phyloP scores from a whole-genome alignment of 1,139 yeast genomes.

The Suhomyces panamericanus region DNA sequence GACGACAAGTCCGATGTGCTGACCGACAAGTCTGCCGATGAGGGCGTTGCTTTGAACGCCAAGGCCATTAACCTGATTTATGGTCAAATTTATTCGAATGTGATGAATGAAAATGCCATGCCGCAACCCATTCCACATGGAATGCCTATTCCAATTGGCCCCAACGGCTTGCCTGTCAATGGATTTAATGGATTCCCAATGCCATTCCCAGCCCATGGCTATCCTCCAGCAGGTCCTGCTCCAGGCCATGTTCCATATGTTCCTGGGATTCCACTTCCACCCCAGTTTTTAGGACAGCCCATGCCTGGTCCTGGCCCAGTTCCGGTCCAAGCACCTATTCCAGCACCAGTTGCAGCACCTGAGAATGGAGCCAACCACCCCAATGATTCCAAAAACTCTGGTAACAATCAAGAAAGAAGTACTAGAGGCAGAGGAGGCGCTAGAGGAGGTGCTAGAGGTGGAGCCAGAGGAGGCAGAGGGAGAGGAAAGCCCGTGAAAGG shows the following conservation, averaged over 20 bases:
- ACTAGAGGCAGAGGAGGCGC: slow-evolving; percentile 20
- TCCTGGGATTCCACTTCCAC: slow-evolving; percentile 37
- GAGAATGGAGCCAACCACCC: neutral
- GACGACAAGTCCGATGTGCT: slow-evolving; percentile 17
- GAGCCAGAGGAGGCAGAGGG: slow-evolving; percentile 13
- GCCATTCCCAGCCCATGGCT: slow-evolving; percentile 12
- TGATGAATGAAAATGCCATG: slow-evolving; percentile 40
- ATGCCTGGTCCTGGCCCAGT: slow-evolving; percentile 5
- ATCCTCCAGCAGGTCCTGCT: slow-evolving; percentile 11
- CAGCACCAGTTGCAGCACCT: slow-evolving; percentile 10
- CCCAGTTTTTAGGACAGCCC: slow-evolving; percentile 30
- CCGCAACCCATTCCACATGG: slow-evolving; percentile 14
- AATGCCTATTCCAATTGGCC: slow-evolving; percentile 10
- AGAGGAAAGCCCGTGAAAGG: slow-evolving; percentile 17
- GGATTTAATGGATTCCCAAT: slow-evolving; percentile 4
- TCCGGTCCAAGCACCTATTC: neutral
- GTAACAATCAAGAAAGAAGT: slow-evolving; percentile 20
- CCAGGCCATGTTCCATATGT: slow-evolving; percentile 21
- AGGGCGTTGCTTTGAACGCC: slow-evolving; percentile 29
- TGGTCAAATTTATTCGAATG: slow-evolving; percentile 48
- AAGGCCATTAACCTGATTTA: slow-evolving; percentile 50
- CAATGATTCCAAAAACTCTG: slow-evolving; percentile 15
- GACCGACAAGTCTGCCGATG: slow-evolving; percentile 29
- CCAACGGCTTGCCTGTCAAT: neutral
- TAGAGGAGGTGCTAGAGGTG: slow-evolving; percentile 3